Conservation (phyloP, 805 yeast genomes). For the Zygosaccharomyces lentus region DNA sequence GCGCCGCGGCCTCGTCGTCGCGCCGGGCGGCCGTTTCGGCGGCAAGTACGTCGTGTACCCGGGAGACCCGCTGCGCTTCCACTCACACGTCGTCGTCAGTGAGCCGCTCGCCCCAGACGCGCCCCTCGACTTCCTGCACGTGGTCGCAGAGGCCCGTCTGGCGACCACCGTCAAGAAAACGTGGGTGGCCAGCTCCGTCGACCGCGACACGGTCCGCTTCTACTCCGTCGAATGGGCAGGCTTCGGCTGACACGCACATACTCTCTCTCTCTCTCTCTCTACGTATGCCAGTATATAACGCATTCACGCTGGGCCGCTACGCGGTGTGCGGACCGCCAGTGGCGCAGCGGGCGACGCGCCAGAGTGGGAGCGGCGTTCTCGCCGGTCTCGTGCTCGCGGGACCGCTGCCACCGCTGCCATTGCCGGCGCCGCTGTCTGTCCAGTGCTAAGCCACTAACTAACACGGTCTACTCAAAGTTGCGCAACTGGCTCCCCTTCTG, state of each 20-base stretch:
- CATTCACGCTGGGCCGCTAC: neutral
- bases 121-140: constrained; percentile 49
- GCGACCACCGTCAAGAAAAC: constrained; percentile 91
- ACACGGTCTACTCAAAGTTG: neutral
- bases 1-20: constrained; percentile 46
- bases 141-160: constrained; percentile 82
- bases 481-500: neutral
- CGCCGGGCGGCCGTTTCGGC: constrained; percentile 91
- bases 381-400: no score
- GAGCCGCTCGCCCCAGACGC: constrained; percentile 44
- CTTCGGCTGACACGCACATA: constrained; percentile 53
- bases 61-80: constrained; percentile 89
- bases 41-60: constrained; percentile 88
- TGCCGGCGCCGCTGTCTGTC: no score
- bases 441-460: neutral
- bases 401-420: no score
- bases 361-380: no score
- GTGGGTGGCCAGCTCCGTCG: constrained; percentile 55
- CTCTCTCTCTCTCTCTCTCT: no score
- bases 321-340: neutral
- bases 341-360: neutral
- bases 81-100: constrained; percentile 72
- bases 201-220: constrained; percentile 36
- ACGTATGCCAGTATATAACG: no score
- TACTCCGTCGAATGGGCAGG: constrained; percentile 96